Conservation (phyloP, 805 yeast genomes). For the Hanseniaspora guilliermondii region DNA sequence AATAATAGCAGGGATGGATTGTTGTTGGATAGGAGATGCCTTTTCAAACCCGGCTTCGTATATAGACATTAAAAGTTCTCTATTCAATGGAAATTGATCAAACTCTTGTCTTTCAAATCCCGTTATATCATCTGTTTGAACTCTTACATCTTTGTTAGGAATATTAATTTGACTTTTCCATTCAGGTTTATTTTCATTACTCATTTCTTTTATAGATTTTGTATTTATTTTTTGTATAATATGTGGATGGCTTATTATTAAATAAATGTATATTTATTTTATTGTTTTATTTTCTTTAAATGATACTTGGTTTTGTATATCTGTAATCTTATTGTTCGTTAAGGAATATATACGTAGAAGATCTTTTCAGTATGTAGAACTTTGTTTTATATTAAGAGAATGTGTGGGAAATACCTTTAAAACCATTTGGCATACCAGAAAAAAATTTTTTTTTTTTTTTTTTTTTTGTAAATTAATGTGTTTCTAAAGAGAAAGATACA, state of each 20-base stretch:
- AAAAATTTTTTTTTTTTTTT: not conserved
- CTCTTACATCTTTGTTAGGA: slow-evolving; percentile 81
- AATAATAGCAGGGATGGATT: slow-evolving; percentile 87
- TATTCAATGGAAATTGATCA: slow-evolving; percentile 81
- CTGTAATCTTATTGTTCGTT: no score
- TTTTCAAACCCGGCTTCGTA: slow-evolving; percentile 98
- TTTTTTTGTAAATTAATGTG: no score
- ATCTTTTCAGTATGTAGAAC: no score
- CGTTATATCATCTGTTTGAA: slow-evolving; percentile 92
- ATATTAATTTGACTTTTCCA: slow-evolving; percentile 69
- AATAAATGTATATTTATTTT: not conserved
- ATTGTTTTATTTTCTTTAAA: not conserved
- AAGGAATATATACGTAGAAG: no score
- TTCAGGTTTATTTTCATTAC: slow-evolving; percentile 22
- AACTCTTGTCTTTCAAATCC: slow-evolving; percentile 82
- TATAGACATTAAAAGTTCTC: slow-evolving; percentile 94
- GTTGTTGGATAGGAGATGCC: slow-evolving; percentile 97
- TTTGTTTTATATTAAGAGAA: no score
- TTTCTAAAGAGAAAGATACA: no score
- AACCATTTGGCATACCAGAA: not conserved
- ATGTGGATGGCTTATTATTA: not conserved
- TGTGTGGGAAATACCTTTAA: no score
- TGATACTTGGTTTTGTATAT: not conserved
- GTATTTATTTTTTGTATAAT: not conserved
- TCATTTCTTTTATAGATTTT: slow-evolving; percentile 1